A percentile compares a stretch with the other conserved stretches of the same genome.
Conservation (phyloP, 2,329 filamentous ascomycete genomes). For the Pestalotiopsis fici region DNA sequence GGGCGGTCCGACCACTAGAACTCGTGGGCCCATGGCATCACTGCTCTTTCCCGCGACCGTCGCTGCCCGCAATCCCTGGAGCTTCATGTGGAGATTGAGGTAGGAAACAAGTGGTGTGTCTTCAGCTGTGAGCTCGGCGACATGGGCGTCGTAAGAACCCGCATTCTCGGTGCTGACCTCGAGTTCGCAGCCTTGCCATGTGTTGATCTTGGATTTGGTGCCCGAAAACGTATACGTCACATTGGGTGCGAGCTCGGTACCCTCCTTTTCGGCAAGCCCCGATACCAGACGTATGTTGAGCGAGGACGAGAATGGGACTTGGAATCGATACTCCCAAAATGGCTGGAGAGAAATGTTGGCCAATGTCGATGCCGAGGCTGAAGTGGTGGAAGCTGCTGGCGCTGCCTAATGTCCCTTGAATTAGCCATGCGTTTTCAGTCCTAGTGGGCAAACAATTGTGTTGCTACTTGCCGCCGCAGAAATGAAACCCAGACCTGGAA, state of each 20-base stretch:
- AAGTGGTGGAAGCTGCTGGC: constrained; percentile 27
- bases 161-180: constrained; percentile 67
- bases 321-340: constrained; percentile 78
- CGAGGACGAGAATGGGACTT: constrained; percentile 56
- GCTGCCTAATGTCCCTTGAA: constrained; percentile 15
- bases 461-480: constrained; percentile 52
- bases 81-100: constrained; percentile 84
- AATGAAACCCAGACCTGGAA: constrained; percentile 72
- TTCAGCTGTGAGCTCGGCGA: constrained; percentile 68
- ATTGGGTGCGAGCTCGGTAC: constrained; percentile 84
- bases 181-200: constrained; percentile 86
- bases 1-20: constrained; percentile 79
- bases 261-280: constrained; percentile 91
- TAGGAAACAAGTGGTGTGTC: constrained; percentile 82
- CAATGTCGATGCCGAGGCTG: constrained; percentile 35
- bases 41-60: constrained; percentile 42
- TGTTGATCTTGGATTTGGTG: constrained; percentile 84
- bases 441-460: background rate
- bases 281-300: constrained; percentile 64
- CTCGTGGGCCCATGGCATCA: constrained; percentile 66
- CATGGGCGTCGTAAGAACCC: constrained; percentile 45
- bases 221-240: constrained; percentile 81
- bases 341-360: constrained; percentile 56
- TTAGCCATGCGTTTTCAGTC: background rate
- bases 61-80: constrained; percentile 70